These are phyloP conservation scores for Teratosphaeria viscida DNA, from an alignment of 2,329 filamentous ascomycete species.

Conservation along the genomic window DNA sequence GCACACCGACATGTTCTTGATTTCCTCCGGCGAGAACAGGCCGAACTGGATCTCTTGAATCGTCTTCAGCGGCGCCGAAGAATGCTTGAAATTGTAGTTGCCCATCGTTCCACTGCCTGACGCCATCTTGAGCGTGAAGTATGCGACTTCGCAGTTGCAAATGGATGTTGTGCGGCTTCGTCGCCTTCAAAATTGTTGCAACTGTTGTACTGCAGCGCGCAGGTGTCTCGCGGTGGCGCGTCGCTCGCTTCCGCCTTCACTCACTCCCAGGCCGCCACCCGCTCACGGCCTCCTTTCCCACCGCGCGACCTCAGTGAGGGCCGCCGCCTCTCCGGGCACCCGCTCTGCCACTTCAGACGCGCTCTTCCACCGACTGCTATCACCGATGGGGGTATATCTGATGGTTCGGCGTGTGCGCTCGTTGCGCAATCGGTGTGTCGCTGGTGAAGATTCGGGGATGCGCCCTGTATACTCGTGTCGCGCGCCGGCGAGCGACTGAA, in stretches of 20 bases:
- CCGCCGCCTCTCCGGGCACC: constrained; percentile 15
- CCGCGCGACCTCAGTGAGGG: constrained; percentile 22
- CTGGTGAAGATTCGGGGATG: constrained; percentile 1
- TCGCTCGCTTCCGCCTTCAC: background rate
- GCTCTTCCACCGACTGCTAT: background rate
- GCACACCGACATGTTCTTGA: constrained; percentile 96
- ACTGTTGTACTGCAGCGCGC: background rate
- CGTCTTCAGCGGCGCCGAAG: constrained; percentile 89
- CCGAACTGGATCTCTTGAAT: constrained; percentile 99
- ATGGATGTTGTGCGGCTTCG: constrained; percentile 5
- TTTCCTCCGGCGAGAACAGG: constrained; percentile 93
- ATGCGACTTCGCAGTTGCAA: background rate
- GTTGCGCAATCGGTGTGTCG: constrained; percentile 11
- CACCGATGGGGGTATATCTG: background rate
- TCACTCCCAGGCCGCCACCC: constrained; percentile 13
- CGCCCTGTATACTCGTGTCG: constrained; percentile 14
- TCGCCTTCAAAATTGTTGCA: constrained; percentile 2
- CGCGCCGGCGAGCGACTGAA: constrained; percentile 22
- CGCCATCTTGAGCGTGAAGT: constrained; percentile 54
- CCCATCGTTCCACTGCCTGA: constrained; percentile 26
- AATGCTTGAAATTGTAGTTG: constrained; percentile 80
- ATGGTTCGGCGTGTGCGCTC: constrained; percentile 13
- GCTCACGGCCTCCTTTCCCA: constrained; percentile 14
- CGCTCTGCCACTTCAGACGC: constrained; percentile 8
- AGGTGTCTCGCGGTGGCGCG: background rate